A percentile compares a stretch with the other conserved stretches of the same genome.
phyloP scores from a whole-genome alignment of 768 basidiomycete genomes.

The Leccinum pellstonianum region DNA sequence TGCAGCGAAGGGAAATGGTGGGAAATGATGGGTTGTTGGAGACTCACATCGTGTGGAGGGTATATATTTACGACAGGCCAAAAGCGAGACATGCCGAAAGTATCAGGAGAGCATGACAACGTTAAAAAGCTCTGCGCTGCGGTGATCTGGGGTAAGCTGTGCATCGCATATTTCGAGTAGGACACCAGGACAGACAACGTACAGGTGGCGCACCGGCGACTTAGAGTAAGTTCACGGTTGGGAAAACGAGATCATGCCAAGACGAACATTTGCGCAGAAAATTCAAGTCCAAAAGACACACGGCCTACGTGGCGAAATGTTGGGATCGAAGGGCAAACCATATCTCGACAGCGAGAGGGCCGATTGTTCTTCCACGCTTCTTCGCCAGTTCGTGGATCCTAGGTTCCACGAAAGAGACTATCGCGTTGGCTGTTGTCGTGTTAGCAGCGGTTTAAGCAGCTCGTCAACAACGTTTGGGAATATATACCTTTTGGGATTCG shows the following conservation, averaged over 20 bases:
- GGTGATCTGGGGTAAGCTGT: not conserved
- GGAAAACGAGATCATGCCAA: not conserved
- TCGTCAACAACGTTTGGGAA: not conserved
- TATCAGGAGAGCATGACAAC: not conserved
- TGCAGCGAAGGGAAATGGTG: not conserved
- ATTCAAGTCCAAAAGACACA: not conserved
- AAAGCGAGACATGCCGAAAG: not conserved
- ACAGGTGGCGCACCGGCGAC: not conserved
- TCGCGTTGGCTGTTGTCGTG: not conserved
- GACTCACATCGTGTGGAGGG: slow-evolving; percentile 4
- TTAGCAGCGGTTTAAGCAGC: too few species aligned
- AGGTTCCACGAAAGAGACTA: slow-evolving; percentile 9
- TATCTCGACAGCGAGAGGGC: not conserved
- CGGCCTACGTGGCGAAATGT: slow-evolving; percentile 3
- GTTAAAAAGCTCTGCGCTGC: not conserved
- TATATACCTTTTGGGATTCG: slow-evolving; percentile 8
- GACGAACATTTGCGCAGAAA: too few species aligned
- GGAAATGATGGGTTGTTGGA: slow-evolving; percentile 1
- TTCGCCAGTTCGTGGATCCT: slow-evolving; percentile 15
- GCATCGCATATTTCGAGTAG: not conserved
- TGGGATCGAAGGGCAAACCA: too few species aligned
- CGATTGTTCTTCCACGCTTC: slow-evolving; percentile 9
- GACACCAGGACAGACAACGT: not conserved
- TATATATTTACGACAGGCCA: slow-evolving; percentile 8
- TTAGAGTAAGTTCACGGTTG: not conserved